Evolutionary conservation across 2,329 filamentous ascomycete genomes (phyloP).

Genomic region (Xylaria multiplex): DNA sequence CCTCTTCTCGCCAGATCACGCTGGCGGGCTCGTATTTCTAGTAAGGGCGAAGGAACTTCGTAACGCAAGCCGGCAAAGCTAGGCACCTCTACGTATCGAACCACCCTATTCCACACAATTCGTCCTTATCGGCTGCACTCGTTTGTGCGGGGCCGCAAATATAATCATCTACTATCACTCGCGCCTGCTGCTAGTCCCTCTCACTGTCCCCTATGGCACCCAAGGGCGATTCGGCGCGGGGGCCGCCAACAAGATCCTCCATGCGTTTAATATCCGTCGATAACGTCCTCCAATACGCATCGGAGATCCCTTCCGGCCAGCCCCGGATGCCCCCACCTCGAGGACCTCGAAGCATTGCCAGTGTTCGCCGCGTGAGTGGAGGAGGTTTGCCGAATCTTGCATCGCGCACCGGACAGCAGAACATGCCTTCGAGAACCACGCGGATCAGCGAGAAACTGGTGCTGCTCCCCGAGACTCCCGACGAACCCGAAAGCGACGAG

Average conservation of each 20-base stretch:
- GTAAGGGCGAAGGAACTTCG: background rate
- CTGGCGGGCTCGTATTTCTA: too few relatives aligned
- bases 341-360: slow-evolving; percentile 58
- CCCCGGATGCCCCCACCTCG: slow-evolving; percentile 75
- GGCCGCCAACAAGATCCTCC: slow-evolving; percentile 46
- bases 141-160: background rate
- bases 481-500: slow-evolving; percentile 65
- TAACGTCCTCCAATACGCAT: slow-evolving; percentile 92
- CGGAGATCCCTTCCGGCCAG: slow-evolving; percentile 94
- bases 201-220: slow-evolving; percentile 29
- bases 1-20: background rate
- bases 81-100: background rate
- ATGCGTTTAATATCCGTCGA: slow-evolving; percentile 90
- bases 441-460: slow-evolving; percentile 99
- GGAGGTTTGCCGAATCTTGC: slow-evolving; percentile 56
- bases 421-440: slow-evolving; percentile 84
- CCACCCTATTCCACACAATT: background rate
- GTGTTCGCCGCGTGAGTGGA: slow-evolving; percentile 57
- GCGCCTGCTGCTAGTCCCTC: background rate
- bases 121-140: too few relatives aligned
- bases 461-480: slow-evolving; percentile 82
- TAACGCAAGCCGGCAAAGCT: background rate
- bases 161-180: background rate
- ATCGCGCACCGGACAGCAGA: slow-evolving; percentile 62
- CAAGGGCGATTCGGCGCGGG: slow-evolving; percentile 27